Conservation (phyloP, 257 asterid species). For the Lithospermum erythrorhizon region DNA sequence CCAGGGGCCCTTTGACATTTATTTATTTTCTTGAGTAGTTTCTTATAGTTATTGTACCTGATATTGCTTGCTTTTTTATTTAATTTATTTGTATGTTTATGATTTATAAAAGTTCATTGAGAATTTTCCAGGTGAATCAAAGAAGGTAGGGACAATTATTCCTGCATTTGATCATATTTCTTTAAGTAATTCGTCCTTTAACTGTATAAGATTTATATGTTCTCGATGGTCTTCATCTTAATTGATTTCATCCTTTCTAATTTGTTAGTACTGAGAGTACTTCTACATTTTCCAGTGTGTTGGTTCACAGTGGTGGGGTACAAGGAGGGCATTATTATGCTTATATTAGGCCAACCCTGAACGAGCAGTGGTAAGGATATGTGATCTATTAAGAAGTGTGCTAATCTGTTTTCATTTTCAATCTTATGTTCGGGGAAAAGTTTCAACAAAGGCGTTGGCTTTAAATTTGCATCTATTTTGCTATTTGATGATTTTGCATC, state of each 20-base stretch:
- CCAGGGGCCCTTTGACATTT: too few relatives aligned
- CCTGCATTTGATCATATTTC: too few relatives aligned
- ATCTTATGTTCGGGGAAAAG: not conserved
- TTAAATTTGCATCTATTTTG: not conserved
- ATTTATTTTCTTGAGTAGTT: too few relatives aligned
- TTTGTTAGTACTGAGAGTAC: not conserved
- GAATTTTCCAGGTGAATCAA: too few relatives aligned
- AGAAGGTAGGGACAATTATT: too few relatives aligned
- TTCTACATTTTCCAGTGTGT: constrained; percentile 1
- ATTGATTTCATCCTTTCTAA: not conserved
- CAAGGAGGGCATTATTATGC: constrained; percentile 13
- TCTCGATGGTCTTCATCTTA: not conserved
- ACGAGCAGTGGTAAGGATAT: constrained; percentile 5
- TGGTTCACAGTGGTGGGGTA: constrained; percentile 12
- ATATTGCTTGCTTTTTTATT: too few relatives aligned
- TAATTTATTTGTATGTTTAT: too few relatives aligned
- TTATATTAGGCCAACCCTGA: constrained; percentile 7
- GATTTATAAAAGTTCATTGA: too few relatives aligned
- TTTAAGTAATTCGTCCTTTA: not conserved
- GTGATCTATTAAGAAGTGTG: not conserved
- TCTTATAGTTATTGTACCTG: too few relatives aligned
- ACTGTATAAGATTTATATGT: not conserved
- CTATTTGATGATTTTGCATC: not conserved
- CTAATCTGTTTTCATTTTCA: not conserved
- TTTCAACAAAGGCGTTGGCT: not conserved